These are phyloP conservation scores for Polychaeton citri DNA, from an alignment of 2,329 filamentous ascomycete species.

Conservation along the genomic window DNA sequence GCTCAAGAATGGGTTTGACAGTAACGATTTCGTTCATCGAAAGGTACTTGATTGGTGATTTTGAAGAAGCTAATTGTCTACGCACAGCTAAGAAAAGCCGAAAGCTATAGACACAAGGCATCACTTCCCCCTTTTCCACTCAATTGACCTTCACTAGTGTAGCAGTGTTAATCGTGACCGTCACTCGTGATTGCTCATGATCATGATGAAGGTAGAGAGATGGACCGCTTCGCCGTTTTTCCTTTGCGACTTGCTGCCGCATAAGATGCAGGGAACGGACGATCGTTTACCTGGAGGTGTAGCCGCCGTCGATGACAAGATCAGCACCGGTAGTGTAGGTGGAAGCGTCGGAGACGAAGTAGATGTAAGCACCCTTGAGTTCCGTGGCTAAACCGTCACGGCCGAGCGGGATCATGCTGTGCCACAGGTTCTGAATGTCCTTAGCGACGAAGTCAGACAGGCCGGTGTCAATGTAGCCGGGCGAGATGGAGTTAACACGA, in stretches of 20 bases:
- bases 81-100: not conserved
- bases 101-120: not conserved
- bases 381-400: conserved; percentile 52
- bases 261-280: no score
- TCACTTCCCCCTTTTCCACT: not conserved
- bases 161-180: not conserved
- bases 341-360: conserved; percentile 39
- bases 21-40: no score
- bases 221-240: not conserved
- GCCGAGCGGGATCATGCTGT: conserved; percentile 47
- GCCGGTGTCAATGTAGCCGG: conserved; percentile 56
- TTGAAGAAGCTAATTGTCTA: no score
- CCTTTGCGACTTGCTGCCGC: no score
- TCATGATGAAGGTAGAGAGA: not conserved
- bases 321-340: conserved; percentile 40
- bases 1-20: no score
- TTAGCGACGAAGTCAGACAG: conserved; percentile 51
- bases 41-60: no score
- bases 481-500: conserved; percentile 54
- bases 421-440: conserved; percentile 44
- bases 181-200: not conserved
- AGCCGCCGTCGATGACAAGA: conserved; percentile 38
- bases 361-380: conserved; percentile 47
- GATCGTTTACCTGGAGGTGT: conserved; percentile 22
- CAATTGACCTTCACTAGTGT: not conserved